Base-by-base conservation (phyloP, 2,329 filamentous ascomycete genomes). In the Diplodia sapinea region DNA sequence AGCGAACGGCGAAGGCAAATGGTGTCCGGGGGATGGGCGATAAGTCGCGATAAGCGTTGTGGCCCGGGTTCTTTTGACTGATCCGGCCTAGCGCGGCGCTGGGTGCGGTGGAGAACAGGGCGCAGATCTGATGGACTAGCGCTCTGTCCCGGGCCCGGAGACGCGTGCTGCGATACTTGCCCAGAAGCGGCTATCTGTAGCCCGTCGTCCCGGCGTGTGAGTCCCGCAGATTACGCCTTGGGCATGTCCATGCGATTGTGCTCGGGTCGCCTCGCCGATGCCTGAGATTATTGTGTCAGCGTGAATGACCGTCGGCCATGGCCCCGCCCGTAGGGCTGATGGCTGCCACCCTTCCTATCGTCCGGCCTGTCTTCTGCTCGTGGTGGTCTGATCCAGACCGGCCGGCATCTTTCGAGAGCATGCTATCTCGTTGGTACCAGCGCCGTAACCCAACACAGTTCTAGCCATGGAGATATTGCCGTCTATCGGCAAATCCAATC, bases 11-110 rank as follows among this genome's bases (percentile, higher is more conserved):
- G 36, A 31, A 40, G 59, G 59, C 26, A 49, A 50, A 49, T 20
- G 57, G 26, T 26, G 26, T 26, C 26, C 26, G 26, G 26, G 26
- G 26, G 26, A 11, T 4, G 40, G 26, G 43, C 50, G 59, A 63
- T 63, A 63, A 40, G 57, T 50, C 40, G 43, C 57, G 57, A 62
- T 62, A 62, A 62, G 57, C 57, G 57, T 62, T 62, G 57, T n/a
- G 17, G 40, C 26, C 59, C 43, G 59, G 59, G 59, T 63, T 51
- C 38, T 51, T 51, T 51, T 9, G 59, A 36, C 43, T 33, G n/a
- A 63, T 63, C n/a, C 29, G 59, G 59, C 5, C n/a, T 63, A 63
- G 59, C 59, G 59, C 59, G 29, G 17, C 47, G 59, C 59, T 31
- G 59, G 15, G 43, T 38, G 59, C 59, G 59, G 59, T 63, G 59